Evolutionary conservation across 2,329 filamentous ascomycete genomes (phyloP), one percentile per base, ranked within the genome.

Genomic region (Pestalotiopsis sp.): DNA sequence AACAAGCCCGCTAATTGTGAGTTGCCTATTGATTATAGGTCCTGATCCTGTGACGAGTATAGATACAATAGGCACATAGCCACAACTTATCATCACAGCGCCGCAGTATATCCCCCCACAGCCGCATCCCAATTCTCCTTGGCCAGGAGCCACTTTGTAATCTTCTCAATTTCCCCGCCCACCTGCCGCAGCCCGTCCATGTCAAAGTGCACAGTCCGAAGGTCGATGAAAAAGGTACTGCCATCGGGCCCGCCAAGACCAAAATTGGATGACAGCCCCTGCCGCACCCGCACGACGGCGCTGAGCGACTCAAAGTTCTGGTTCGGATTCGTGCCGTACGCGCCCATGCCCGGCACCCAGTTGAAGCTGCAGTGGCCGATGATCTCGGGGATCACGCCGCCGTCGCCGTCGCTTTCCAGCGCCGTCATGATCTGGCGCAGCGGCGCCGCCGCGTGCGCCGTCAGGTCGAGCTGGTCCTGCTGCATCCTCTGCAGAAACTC

Each of bases 261-360:
- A 36, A 38, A 56, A 36, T 67, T 67, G 23, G n/a, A 56, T 4
- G 36, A 59, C 23, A 67, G 9, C 11, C 65, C 65, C 20, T 59
- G 56, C 4, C 65, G 56, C 3, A 27, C 23, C n/a, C 56, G 0
- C 12, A 67, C 67, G 17, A 72, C 62, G 27, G 68, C 61, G 11
- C 14, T 66, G 27, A 72, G 39, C 7, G 68, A 56, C 62, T 67
- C 57, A 41, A 70, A 62, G 49, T 69, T 65, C 23, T 67, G 61
- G 4, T 70, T 23, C 23, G 68, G 68, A 31, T 72, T 69, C 27
- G 67, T 69, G n/a, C 70, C 71, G 3, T 25, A 58, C 3, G 67
- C 52, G 4, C 70, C 70, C 27, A 72, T 52, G 1, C 71, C 71
- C 1, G 71, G 71, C 17, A 70, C 68, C 71, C 71, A 73, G 56